A percentile compares a stretch with the other conserved stretches of the same genome.
Evolutionary conservation across 2,329 filamentous ascomycete genomes (phyloP).

Genomic region (Penicillium sp.): DNA sequence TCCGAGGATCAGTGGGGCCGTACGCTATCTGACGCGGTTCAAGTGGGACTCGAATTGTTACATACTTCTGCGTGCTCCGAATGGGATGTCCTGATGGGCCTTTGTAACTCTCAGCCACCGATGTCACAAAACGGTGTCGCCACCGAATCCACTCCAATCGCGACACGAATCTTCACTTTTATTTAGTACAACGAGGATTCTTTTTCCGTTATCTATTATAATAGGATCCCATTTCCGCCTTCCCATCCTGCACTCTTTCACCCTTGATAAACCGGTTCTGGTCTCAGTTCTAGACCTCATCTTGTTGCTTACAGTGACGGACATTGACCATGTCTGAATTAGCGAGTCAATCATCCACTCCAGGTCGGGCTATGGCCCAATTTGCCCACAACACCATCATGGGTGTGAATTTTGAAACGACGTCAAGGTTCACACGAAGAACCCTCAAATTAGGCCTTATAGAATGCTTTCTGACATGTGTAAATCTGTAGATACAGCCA

Average conservation of each 20-base stretch:
- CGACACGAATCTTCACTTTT: not conserved
- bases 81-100: not conserved
- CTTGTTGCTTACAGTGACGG: not conserved
- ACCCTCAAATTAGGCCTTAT: not conserved
- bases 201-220: no score
- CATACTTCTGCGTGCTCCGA: not conserved
- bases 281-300: not conserved
- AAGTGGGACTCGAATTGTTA: not conserved
- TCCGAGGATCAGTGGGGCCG: not conserved
- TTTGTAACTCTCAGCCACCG: conserved; percentile 7
- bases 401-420: conserved; percentile 98
- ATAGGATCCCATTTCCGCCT: not conserved
- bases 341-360: not conserved
- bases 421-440: conserved; percentile 68
- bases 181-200: no score
- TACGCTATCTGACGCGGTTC: not conserved
- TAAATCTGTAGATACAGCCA: conserved; percentile 74
- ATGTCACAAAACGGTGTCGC: conserved; percentile 5
- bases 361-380: conserved; percentile 72
- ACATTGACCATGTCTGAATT: conserved; percentile 4
- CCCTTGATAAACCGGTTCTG: not conserved
- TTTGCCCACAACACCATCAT: conserved; percentile 99
- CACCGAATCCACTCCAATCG: not conserved
- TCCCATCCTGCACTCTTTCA: not conserved
- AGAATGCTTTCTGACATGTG: not conserved